Conservation (phyloP, 2,329 filamentous ascomycete species). For the Ophiostoma angusticollis region DNA sequence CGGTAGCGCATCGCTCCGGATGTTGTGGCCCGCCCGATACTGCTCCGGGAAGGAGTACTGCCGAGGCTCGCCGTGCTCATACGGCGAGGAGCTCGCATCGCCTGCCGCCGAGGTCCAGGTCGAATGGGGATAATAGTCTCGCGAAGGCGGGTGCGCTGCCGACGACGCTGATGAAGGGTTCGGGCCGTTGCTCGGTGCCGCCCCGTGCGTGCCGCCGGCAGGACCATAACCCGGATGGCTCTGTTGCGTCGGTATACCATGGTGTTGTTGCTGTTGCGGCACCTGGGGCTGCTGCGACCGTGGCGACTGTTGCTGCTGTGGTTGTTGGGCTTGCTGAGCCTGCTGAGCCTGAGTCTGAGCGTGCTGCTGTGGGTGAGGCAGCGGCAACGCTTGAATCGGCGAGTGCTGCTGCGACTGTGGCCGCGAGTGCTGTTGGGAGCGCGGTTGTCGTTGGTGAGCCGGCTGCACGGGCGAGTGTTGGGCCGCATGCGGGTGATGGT, state of each 20-base stretch:
- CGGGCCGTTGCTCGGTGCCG: conserved; percentile 5
- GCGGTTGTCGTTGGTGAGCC: not conserved
- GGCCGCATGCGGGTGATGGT: conserved; percentile 16
- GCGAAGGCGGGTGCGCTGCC: conserved; percentile 18
- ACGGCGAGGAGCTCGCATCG: conserved; percentile 33
- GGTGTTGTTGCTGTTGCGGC: conserved; percentile 10
- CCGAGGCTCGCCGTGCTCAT: conserved; percentile 30
- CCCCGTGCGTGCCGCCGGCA: conserved; percentile 7
- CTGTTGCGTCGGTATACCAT: too few species aligned
- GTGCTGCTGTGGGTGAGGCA: conserved; percentile 10
- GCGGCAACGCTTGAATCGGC: conserved; percentile 8
- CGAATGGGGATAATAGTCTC: conserved; percentile 42
- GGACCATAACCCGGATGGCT: conserved; percentile 6
- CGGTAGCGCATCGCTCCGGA: conserved; percentile 24
- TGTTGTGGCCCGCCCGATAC: conserved; percentile 29
- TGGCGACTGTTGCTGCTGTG: conserved; percentile 4
- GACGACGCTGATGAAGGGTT: conserved; percentile 14
- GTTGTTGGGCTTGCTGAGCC: not conserved
- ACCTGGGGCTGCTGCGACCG: conserved; percentile 1
- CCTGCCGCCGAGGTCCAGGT: conserved; percentile 39
- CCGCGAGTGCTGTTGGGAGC: conserved; percentile 11
- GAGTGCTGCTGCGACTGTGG: conserved; percentile 12
- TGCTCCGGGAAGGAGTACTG: conserved; percentile 38
- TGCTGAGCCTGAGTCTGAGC: not conserved
- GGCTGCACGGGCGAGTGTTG: conserved; percentile 4